Conservation (phyloP, 73 alveolate genomes). For the Halteria grandinella region DNA sequence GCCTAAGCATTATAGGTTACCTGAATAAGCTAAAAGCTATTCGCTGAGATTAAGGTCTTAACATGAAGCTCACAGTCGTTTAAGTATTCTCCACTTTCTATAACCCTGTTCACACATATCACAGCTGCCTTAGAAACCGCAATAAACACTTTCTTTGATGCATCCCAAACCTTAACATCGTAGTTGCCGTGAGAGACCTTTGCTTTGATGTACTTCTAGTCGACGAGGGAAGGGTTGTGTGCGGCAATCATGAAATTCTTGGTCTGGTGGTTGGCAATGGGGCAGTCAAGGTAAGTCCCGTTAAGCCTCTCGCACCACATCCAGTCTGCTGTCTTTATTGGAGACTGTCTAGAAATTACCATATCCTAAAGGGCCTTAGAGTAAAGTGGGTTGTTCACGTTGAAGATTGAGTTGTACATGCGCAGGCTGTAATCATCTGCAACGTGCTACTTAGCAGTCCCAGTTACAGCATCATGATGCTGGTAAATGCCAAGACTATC, state of each 20-base stretch:
- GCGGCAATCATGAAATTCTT: slow-evolving; percentile 13
- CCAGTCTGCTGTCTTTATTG: no score
- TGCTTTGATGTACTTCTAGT: neutral
- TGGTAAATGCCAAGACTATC: slow-evolving; percentile 64
- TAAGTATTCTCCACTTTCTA: neutral
- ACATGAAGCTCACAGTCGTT: neutral
- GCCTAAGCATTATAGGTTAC: no score
- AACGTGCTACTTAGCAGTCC: slow-evolving; percentile 86
- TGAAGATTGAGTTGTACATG: no score
- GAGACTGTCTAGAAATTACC: no score
- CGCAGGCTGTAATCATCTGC: slow-evolving; percentile 84
- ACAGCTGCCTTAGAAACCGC: neutral
- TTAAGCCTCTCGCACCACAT: slow-evolving; percentile 37
- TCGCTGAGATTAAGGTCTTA: neutral
- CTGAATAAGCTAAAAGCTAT: neutral
- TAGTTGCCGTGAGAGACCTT: slow-evolving; percentile 10
- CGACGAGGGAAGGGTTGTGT: slow-evolving; percentile 29
- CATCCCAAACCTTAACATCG: neutral
- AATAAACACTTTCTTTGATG: neutral
- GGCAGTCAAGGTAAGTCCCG: slow-evolving; percentile 54
- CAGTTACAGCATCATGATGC: slow-evolving; percentile 95
- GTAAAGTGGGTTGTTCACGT: no score
- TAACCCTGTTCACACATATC: neutral
- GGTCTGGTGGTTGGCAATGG: neutral
- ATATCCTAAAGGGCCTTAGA: no score